These are phyloP conservation scores for Trichoderma oligosporum DNA, from an alignment of 2,329 filamentous ascomycete species.

Conservation along the genomic window DNA sequence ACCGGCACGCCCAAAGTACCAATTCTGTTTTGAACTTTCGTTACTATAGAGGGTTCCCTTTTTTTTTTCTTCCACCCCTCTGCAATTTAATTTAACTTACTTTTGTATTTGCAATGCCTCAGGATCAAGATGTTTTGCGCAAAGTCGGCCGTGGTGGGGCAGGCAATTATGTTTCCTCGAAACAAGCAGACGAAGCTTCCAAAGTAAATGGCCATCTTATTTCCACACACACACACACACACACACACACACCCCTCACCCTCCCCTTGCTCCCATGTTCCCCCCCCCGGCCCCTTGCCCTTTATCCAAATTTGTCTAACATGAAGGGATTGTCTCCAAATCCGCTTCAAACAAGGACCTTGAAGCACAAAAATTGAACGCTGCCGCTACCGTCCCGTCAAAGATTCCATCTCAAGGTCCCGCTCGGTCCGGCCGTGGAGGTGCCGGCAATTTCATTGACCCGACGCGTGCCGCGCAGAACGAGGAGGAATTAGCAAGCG, in stretches of 20 bases:
- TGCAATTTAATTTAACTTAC: neutral
- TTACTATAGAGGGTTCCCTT: neutral
- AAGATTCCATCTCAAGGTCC: constrained; percentile 27
- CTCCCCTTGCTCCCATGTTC: neutral
- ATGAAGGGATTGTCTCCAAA: neutral
- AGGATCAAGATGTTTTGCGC: constrained; percentile 43
- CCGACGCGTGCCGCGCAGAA: constrained; percentile 33
- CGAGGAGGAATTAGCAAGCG: constrained; percentile 34
- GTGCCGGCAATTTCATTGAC: constrained; percentile 57
- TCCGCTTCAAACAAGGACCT: no score
- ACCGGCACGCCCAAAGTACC: no score
- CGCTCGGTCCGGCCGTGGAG: constrained; percentile 54
- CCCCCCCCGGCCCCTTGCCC: neutral
- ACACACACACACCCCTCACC: constrained; percentile 12
- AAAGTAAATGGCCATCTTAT: constrained; percentile 22
- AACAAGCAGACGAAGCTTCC: constrained; percentile 46
- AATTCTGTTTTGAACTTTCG: no score
- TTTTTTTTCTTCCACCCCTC: neutral
- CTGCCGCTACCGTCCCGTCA: constrained; percentile 26
- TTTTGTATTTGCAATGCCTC: constrained; percentile 8
- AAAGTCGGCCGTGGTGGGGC: constrained; percentile 60
- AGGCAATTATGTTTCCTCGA: constrained; percentile 57
- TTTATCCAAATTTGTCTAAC: neutral
- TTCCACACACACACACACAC: no score
- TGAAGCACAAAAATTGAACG: constrained; percentile 35